These are phyloP conservation scores for Nymphaea colorata DNA, from an alignment of 164 flowering plant species.

Conservation along the genomic window DNA sequence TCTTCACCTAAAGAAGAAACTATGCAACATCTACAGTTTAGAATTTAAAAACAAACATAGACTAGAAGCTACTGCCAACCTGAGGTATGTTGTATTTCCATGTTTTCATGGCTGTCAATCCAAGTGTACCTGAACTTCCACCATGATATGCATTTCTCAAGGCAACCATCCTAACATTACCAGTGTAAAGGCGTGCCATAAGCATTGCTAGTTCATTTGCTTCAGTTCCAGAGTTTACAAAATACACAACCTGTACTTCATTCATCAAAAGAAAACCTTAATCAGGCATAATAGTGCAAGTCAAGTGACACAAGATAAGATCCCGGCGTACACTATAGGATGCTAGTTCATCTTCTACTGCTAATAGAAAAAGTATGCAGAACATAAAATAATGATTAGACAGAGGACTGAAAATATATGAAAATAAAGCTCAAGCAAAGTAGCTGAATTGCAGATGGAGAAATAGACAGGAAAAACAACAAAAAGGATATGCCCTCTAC, in stretches of 20 bases:
- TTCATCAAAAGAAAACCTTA: background rate
- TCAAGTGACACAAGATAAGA: background rate
- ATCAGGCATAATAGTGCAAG: background rate
- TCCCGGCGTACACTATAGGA: background rate
- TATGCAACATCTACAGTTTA: too few species aligned
- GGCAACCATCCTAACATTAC: constrained; percentile 83
- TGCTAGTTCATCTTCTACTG: background rate
- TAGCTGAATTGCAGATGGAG: too few species aligned
- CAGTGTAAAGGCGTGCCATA: constrained; percentile 88
- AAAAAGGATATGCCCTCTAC: too few species aligned
- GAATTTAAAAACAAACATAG: too few species aligned
- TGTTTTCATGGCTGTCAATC: constrained; percentile 81
- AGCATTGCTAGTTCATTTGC: constrained; percentile 97
- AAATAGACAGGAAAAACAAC: too few species aligned
- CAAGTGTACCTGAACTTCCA: constrained; percentile 78
- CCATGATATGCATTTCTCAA: constrained; percentile 99
- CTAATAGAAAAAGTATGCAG: background rate
- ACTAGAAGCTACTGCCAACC: constrained; percentile 27
- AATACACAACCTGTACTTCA: constrained; percentile 69
- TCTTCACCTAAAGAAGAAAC: too few species aligned
- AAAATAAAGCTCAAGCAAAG: too few species aligned
- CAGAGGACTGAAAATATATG: background rate
- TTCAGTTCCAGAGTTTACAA: constrained; percentile 93
- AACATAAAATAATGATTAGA: background rate
- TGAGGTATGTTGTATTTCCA: constrained; percentile 96